These are phyloP conservation scores for Ascochyta clinopodiicola DNA, from an alignment of 2,329 filamentous ascomycete genomes.

Conservation along the genomic window DNA sequence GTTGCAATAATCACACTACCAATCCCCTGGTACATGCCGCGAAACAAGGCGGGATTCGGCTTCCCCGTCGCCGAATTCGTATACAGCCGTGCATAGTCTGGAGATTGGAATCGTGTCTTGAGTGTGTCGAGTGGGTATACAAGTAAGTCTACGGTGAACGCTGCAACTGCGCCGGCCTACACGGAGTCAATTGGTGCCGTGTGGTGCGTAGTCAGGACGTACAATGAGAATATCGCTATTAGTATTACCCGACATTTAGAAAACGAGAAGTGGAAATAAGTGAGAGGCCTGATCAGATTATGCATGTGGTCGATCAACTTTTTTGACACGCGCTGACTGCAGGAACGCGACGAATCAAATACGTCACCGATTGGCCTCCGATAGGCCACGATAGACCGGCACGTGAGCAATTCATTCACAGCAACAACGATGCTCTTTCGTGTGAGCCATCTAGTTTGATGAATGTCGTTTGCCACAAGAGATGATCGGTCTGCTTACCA, in stretches of 20 bases:
- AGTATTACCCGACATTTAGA: conserved; percentile 49
- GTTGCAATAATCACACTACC: conserved; percentile 86
- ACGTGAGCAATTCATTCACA: conserved; percentile 7
- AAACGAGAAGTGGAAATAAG: not conserved
- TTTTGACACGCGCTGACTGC: conserved; percentile 6
- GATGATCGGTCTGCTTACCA: not conserved
- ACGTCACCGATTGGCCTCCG: conserved; percentile 20
- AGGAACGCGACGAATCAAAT: conserved; percentile 18
- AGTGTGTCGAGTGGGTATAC: conserved; percentile 89
- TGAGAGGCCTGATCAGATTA: conserved; percentile 4
- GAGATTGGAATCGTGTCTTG: conserved; percentile 84
- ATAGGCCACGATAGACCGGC: conserved; percentile 7
- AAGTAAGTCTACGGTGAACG: conserved; percentile 83
- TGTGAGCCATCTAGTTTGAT: conserved; percentile 5
- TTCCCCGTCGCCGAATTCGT: conserved; percentile 63
- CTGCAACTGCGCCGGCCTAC: conserved; percentile 83
- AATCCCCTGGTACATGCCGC: conserved; percentile 85
- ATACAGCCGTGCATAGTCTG: conserved; percentile 73
- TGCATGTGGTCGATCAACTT: conserved; percentile 7
- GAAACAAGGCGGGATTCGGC: conserved; percentile 65
- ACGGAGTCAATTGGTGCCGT: conserved; percentile 1
- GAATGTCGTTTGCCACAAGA: not conserved
- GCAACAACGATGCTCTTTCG: conserved; percentile 1
- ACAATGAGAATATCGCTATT: conserved; percentile 65
- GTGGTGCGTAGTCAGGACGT: conserved; percentile 34